Percentiles rank a stretch among this genome's conserved stretches.
phyloP scores from a whole-genome alignment of 805 yeast genomes.

The Kodamaea neixiangensis region DNA sequence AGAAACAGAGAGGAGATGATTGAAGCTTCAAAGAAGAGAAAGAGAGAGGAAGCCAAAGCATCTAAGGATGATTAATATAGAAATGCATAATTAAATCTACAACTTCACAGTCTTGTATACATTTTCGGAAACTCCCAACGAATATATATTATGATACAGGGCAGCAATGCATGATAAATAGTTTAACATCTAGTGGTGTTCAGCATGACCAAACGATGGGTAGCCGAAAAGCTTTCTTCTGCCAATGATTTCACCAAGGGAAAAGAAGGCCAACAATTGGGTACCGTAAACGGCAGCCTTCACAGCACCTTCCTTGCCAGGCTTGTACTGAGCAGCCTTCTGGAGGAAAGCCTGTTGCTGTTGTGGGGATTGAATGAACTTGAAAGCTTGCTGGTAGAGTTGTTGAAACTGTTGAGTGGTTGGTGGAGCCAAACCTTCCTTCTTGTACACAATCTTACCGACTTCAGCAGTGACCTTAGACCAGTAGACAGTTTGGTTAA shows the following conservation, averaged over 20 bases:
- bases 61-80: background rate
- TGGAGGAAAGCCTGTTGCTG: slow-evolving; percentile 63
- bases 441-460: slow-evolving; percentile 78
- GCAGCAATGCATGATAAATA: slow-evolving; percentile 5
- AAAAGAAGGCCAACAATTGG: slow-evolving; percentile 87
- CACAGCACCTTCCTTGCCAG: slow-evolving; percentile 56
- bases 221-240: slow-evolving; percentile 93
- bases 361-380: slow-evolving; percentile 36
- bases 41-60: slow-evolving; percentile 20
- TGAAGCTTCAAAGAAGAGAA: slow-evolving; percentile 68
- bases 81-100: background rate
- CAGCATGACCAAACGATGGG: slow-evolving; percentile 56
- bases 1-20: slow-evolving; percentile 70
- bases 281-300: slow-evolving; percentile 74
- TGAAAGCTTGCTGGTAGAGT: slow-evolving; percentile 56
- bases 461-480: slow-evolving; percentile 64
- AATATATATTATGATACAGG: slow-evolving; percentile 4
- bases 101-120: background rate
- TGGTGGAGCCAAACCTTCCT: slow-evolving; percentile 95
- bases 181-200: slow-evolving; percentile 20
- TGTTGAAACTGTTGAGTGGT: slow-evolving; percentile 70
- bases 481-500: slow-evolving; percentile 76
- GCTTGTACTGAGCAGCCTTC: slow-evolving; percentile 46
- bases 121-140: background rate
- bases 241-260: slow-evolving; percentile 95